These are phyloP conservation scores for Umbelopsis ramanniana DNA, from an alignment of 192 early-diverging fungal species.

Conservation along the genomic window DNA sequence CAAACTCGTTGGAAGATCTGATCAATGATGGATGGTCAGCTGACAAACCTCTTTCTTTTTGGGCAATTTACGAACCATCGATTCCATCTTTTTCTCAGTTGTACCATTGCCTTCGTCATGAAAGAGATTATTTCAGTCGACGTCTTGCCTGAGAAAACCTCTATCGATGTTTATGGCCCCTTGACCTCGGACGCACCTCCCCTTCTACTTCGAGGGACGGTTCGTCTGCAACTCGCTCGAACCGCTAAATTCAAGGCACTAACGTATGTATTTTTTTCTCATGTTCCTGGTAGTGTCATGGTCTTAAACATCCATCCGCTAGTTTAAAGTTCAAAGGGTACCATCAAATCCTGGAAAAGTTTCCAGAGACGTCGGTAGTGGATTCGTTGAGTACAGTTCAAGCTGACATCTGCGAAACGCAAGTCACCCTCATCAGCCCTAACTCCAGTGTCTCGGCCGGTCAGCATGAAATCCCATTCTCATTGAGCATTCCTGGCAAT, in stretches of 20 bases:
- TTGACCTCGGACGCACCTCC: background rate
- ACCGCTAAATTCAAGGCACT: constrained; percentile 15
- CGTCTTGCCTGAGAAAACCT: constrained; percentile 2
- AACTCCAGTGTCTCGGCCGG: background rate
- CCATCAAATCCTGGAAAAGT: constrained; percentile 11
- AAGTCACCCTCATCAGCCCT: background rate
- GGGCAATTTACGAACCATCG: too few relatives aligned
- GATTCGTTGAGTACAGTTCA: background rate
- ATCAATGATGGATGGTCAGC: too few relatives aligned
- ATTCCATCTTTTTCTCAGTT: too few relatives aligned
- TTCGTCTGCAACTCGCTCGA: background rate
- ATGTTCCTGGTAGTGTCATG: too few relatives aligned
- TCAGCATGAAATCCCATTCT: constrained; percentile 2
- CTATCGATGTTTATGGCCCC: constrained; percentile 14
- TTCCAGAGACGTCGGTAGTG: constrained; percentile 4
- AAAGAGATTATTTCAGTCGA: constrained; percentile 6
- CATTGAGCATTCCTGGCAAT: constrained; percentile 12
- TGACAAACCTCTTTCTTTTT: too few relatives aligned
- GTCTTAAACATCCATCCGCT: background rate
- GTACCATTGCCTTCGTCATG: background rate
- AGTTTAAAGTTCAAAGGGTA: constrained; percentile 19
- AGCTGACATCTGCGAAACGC: constrained; percentile 12
- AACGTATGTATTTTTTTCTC: background rate
- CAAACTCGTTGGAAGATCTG: too few relatives aligned
- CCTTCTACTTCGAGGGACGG: constrained; percentile 1